Percentiles rank a stretch among this genome's conserved stretches.
Conservation (phyloP, 2,329 filamentous ascomycete genomes). For the Fusarium albosuccineum region DNA sequence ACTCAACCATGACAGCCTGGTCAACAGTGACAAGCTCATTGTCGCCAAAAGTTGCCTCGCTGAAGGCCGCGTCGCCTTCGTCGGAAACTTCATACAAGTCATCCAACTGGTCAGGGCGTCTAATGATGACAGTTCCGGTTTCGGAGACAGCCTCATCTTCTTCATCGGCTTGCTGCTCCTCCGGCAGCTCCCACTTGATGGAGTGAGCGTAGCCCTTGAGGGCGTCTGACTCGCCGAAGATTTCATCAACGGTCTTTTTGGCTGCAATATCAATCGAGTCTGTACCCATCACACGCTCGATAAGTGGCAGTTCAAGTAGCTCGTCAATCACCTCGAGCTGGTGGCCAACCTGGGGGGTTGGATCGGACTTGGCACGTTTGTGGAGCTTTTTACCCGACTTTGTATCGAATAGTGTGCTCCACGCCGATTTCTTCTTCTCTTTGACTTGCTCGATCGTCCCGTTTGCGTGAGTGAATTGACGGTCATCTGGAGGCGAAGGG, state of each 20-base stretch:
- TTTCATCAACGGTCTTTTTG: neutral
- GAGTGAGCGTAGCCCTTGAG: neutral
- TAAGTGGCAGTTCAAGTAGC: neutral
- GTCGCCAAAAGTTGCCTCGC: neutral
- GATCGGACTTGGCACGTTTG: slow-evolving; percentile 28
- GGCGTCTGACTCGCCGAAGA: neutral
- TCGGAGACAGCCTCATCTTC: slow-evolving; percentile 6
- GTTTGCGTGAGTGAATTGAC: neutral
- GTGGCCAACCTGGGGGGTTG: neutral
- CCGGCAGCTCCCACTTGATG: neutral
- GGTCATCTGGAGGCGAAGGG: neutral
- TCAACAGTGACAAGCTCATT: neutral
- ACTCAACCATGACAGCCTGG: too few relatives aligned
- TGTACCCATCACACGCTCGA: neutral
- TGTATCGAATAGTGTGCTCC: slow-evolving; percentile 23
- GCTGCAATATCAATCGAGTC: neutral
- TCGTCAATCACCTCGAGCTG: slow-evolving; percentile 16
- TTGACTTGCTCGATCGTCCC: neutral
- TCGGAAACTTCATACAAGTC: neutral
- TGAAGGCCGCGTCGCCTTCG: neutral
- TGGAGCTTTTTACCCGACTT: slow-evolving; percentile 32
- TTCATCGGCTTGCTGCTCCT: neutral
- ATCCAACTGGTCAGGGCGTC: neutral
- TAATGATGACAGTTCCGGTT: slow-evolving; percentile 16
- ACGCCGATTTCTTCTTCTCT: slow-evolving; percentile 4